Evolutionary conservation across 768 basidiomycete genomes (phyloP).

Genomic region (Suillus tomentosus): DNA sequence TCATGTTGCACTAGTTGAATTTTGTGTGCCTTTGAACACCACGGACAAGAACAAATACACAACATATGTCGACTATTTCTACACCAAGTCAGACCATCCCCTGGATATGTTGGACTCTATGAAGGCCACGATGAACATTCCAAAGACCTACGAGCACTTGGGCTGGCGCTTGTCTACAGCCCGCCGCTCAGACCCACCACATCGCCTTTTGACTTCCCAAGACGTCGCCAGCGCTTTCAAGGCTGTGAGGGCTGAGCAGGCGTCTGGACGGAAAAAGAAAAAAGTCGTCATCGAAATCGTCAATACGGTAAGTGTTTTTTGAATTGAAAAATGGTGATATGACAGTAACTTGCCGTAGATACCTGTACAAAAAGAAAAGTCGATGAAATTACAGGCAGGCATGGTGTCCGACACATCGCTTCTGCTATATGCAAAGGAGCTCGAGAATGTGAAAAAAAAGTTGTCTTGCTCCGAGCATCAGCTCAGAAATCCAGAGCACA

Average conservation of each 20-base stretch:
- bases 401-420: no score
- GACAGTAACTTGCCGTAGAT: no score
- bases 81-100: not conserved
- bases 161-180: not conserved
- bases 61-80: not conserved
- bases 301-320: no score
- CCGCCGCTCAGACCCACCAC: not conserved
- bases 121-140: not conserved
- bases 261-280: not conserved
- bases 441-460: no score
- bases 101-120: not conserved
- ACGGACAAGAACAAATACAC: not conserved
- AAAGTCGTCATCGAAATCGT: not conserved
- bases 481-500: no score
- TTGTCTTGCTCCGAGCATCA: no score
- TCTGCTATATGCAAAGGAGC: no score
- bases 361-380: no score
- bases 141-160: not conserved
- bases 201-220: no score
- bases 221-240: no score
- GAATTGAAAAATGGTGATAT: no score
- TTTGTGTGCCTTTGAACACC: not conserved
- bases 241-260: not conserved
- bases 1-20: not conserved
- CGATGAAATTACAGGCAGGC: no score